Evolutionary conservation across 768 basidiomycete genomes (phyloP).

Genomic region (Leccinum truebloodii): DNA sequence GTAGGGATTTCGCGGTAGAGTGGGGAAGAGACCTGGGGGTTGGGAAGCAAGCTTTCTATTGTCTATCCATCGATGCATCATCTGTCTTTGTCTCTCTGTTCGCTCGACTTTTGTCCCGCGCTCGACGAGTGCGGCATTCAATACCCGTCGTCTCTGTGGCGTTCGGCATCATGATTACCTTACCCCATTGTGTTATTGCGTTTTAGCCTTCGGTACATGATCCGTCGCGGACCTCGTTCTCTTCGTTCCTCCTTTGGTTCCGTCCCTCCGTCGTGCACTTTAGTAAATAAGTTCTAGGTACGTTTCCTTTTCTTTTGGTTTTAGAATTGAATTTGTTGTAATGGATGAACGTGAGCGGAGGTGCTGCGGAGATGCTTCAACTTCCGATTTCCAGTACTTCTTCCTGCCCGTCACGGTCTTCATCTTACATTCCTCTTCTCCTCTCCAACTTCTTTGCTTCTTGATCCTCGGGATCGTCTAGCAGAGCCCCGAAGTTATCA

Average conservation of each 20-base stretch:
- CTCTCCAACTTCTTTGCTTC: not conserved
- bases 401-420: not conserved
- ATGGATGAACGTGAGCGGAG: slow-evolving; percentile 16
- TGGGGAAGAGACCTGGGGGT: not conserved
- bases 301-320: slow-evolving; percentile 7
- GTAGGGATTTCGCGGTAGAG: slow-evolving; percentile 50
- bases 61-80: not conserved
- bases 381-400: not conserved
- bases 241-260: not conserved
- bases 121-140: not conserved
- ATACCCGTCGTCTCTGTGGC: not conserved
- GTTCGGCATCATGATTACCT: not conserved
- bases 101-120: not conserved
- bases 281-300: slow-evolving; percentile 8
- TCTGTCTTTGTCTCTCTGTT: not conserved
- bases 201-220: not conserved
- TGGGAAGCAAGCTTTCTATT: not conserved
- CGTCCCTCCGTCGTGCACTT: slow-evolving; percentile 6
- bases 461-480: not conserved
- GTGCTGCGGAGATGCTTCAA: not conserved
- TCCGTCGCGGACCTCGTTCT: slow-evolving; percentile 1
- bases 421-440: not conserved
- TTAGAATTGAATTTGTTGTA: slow-evolving; percentile 3
- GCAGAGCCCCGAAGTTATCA: not conserved
- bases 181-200: not conserved